phyloP scores from a whole-genome alignment of 2,329 filamentous ascomycete genomes.

The Colletotrichum tanaceti region DNA sequence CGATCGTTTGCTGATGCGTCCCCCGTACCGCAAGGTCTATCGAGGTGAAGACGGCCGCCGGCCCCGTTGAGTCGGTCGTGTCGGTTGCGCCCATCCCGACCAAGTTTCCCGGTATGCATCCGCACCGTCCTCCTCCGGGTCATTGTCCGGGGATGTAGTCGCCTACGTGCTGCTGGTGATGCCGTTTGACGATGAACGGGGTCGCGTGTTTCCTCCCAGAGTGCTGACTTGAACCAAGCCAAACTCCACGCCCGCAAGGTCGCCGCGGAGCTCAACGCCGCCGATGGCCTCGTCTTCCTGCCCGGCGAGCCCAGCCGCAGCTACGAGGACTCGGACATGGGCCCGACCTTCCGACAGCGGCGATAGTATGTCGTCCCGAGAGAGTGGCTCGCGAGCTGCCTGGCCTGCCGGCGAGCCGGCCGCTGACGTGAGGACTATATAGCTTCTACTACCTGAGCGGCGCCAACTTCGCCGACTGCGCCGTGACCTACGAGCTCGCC shows the following conservation, averaged over 20 bases:
- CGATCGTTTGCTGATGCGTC: slow-evolving; percentile 12
- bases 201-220: background rate
- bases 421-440: slow-evolving; percentile 8
- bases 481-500: slow-evolving; percentile 67
- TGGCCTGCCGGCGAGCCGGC: slow-evolving; percentile 7
- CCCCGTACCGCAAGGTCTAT: slow-evolving; percentile 48
- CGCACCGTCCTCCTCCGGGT: background rate
- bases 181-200: background rate
- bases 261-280: slow-evolving; percentile 60
- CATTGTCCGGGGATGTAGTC: background rate
- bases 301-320: slow-evolving; percentile 62
- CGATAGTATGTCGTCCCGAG: slow-evolving; percentile 61
- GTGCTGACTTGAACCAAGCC: slow-evolving; percentile 51
- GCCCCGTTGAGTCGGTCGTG: slow-evolving; percentile 24
- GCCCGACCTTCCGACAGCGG: slow-evolving; percentile 66
- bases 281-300: slow-evolving; percentile 66
- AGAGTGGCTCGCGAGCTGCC: slow-evolving; percentile 20
- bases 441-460: slow-evolving; percentile 72
- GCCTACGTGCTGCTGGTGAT: background rate
- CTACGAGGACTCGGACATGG: slow-evolving; percentile 71
- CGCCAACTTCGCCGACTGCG: slow-evolving; percentile 65
- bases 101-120: slow-evolving; percentile 54
- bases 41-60: slow-evolving; percentile 49
- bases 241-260: slow-evolving; percentile 69
- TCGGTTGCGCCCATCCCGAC: slow-evolving; percentile 35